Base-by-base conservation (phyloP, 2,329 filamentous ascomycete genomes). In the Fonsecaea nubica region DNA sequence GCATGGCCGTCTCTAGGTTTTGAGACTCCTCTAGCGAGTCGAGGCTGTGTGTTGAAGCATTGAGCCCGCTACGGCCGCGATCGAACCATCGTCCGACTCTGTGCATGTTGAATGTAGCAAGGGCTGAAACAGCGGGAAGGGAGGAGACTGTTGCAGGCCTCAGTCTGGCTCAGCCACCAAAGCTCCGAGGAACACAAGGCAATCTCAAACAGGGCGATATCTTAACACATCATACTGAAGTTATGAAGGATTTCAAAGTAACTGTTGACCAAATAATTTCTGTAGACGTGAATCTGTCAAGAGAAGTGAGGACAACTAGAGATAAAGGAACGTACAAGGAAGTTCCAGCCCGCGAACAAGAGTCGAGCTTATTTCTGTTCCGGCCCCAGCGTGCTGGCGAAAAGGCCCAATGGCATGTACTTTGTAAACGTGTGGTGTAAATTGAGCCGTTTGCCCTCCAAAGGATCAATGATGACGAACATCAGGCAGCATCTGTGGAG, bases 51-150 rank as follows among this genome's bases (percentile, higher is more conserved):
- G 83, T 84, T 48, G 84, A 84, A 58, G 79, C 68, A 63, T 64
- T 68, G 82, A 87, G 75, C 82, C 87, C 77, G 90, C 90, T 80
- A 82, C 87, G 69, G 82, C 89, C 54, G 86, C 90, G 66, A 85
- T 97, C 48, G 93, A 97, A 80, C 71, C 71, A 72, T 52, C 62
- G 65, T 54, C 71, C 71, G 42, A 72, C 69, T 33, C 69, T 42
- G 55, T 69, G 55, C 69, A 71, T 71, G n/a, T 9, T 53, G 58
- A 53, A 35, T 5, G 33, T n/a, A 13, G 58, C n/a, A 9, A 33
- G 35, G 45, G 13, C 12, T 33, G 36, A 53, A 4, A 4, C n/a
- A 25, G n/a, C 18, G 21, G 5, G 9, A 7, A 40, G 13, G 25
- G 6, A 12, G 38, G 35, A 52, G 32, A 59, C 10, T 1, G n/a